A percentile compares a stretch with the other conserved stretches of the same genome.
Conservation (phyloP, 1,139 yeast genomes). For the Eremothecium sinecaudum region DNA sequence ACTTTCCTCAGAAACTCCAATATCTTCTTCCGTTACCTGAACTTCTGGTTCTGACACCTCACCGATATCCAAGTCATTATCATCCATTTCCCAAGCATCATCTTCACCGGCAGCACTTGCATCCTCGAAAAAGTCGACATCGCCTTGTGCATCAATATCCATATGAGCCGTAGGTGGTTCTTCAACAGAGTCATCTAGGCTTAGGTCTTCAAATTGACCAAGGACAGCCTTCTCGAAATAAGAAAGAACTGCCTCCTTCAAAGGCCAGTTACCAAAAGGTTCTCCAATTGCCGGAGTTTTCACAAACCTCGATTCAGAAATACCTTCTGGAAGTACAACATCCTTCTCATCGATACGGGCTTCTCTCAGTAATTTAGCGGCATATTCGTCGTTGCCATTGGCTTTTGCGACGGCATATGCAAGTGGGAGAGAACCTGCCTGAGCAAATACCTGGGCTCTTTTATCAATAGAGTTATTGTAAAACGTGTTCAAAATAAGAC, state of each 20-base stretch:
- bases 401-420: conserved; percentile 92
- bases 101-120: conserved; percentile 43
- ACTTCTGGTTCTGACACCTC: conserved; percentile 51
- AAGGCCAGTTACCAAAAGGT: conserved; percentile 63
- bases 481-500: conserved; percentile 75
- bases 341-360: conserved; percentile 58
- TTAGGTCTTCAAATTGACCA: conserved; percentile 65
- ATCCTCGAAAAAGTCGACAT: conserved; percentile 28
- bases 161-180: conserved; percentile 10
- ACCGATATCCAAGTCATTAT: conserved; percentile 56
- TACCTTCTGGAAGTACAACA: conserved; percentile 51
- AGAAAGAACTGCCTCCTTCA: conserved; percentile 60
- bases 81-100: conserved; percentile 51
- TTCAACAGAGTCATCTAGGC: conserved; percentile 30
- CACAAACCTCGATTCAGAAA: conserved; percentile 15
- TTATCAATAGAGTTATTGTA: conserved; percentile 68
- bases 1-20: conserved; percentile 32
- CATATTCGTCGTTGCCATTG: conserved; percentile 69
- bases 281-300: conserved; percentile 18
- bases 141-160: conserved; percentile 28
- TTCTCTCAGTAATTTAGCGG: conserved; percentile 59
- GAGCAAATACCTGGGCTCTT: conserved; percentile 64
- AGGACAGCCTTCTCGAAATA: conserved; percentile 78
- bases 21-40: conserved; percentile 37
- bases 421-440: conserved; percentile 75